A percentile compares a stretch with the other conserved stretches of the same genome.
phyloP scores from a whole-genome alignment of 768 basidiomycete genomes.

The Suillus lakei region DNA sequence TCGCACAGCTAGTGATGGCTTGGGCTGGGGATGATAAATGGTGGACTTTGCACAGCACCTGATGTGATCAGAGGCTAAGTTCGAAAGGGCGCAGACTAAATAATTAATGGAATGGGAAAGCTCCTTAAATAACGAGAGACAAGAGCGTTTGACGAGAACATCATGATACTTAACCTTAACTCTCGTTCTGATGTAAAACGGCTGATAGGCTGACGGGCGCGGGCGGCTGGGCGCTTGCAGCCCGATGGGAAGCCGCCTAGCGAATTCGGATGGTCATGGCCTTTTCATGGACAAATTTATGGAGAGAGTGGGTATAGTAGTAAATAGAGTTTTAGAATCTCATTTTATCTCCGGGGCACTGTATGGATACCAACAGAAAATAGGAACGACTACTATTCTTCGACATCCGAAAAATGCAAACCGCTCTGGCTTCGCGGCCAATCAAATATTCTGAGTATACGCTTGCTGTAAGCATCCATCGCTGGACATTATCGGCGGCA shows the following conservation, averaged over 20 bases:
- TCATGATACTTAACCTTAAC: slow-evolving; percentile 34
- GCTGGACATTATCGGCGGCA: slow-evolving; percentile 3
- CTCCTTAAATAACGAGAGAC: slow-evolving; percentile 36
- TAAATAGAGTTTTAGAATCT: slow-evolving; percentile 37
- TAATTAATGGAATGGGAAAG: slow-evolving; percentile 5
- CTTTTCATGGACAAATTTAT: slow-evolving; percentile 25
- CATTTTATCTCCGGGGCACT: slow-evolving; percentile 14
- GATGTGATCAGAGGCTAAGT: slow-evolving; percentile 7
- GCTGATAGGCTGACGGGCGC: slow-evolving; percentile 22
- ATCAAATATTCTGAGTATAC: not conserved
- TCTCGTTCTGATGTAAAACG: slow-evolving; percentile 37
- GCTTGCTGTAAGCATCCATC: not conserved
- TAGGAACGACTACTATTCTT: not conserved
- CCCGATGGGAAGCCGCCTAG: slow-evolving; percentile 29
- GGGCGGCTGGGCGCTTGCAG: slow-evolving; percentile 30
- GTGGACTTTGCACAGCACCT: not conserved
- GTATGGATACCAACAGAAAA: slow-evolving; percentile 7
- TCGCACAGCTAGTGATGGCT: slow-evolving; percentile 1
- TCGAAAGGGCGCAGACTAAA: slow-evolving; percentile 8
- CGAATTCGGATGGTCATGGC: slow-evolving; percentile 23
- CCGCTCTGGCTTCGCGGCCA: slow-evolving; percentile 5
- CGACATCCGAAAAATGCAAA: not conserved
- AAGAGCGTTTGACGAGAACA: slow-evolving; percentile 21
- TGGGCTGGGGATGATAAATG: slow-evolving; percentile 8
- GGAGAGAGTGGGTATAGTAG: slow-evolving; percentile 17